Evolutionary conservation across 2,329 filamentous ascomycete genomes (phyloP), one percentile per base, ranked within the genome.

Genomic region (Claviceps sp.): DNA sequence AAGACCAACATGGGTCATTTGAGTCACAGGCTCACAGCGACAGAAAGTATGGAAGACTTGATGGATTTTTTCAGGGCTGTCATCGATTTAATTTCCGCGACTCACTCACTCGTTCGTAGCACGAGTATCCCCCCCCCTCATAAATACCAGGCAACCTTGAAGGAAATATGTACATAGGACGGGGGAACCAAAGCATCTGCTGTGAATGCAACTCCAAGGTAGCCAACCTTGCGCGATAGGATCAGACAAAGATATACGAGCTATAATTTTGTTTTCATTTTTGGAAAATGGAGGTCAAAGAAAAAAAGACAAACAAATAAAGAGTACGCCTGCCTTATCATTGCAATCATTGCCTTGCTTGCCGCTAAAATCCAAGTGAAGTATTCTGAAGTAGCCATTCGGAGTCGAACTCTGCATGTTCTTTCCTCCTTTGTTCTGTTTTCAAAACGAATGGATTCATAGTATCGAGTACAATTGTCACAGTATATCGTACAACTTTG

Each of bases 401-500:
- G 9, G n/a, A n/a, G 45, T 37, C 11, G 14, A 46, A 16, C 6
- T 22, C 17, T 4, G 45, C 14, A 14, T 22, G 14, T 17, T 34
- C 3, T 17, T 3, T 11, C 5, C 11, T 38, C 37, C n/a, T 34
- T 20, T 36, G 14, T 13, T 38, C 13, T 1, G 14, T 40, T 39
- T 14, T 4, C 11, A 14, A 36, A 38, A 40, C 22, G 20, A n/a
- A 49, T 4, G 16, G 8, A 4, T 47, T 6, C 9, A 20, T 34
- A 38, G 22, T 20, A 23, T 34, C 13, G 22, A 26, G 40, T 38
- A 36, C 46, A 16, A 6, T 38, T 4, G 14, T 37, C 45, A 29
- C 11, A 44, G 20, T 5, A 26, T 49, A 50, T 36, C 5, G 17
- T 50, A 50, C 51, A 53, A 53, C 7, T 50, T 52, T 37, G 43